phyloP scores from a whole-genome alignment of 2,329 filamentous ascomycete species.

The Pseudogymnoascus destructans region DNA sequence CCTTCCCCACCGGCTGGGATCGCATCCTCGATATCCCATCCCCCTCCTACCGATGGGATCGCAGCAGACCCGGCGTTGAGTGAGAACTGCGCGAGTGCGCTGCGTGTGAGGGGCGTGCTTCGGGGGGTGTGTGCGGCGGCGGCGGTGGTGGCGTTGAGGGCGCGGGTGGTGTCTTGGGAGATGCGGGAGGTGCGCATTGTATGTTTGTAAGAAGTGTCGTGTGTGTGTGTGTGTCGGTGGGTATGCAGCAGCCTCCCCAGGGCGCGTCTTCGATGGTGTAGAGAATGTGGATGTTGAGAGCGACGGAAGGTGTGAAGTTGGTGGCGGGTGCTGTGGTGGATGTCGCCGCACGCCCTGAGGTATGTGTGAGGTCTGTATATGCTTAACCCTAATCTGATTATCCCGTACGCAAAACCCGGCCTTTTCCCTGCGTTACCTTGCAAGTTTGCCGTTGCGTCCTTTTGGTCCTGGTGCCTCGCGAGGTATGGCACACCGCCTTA shows the following conservation, averaged over 20 bases:
- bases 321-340: neutral
- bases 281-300: neutral
- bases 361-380: neutral
- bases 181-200: slow-evolving; percentile 38
- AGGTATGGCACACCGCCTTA: neutral
- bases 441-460: neutral
- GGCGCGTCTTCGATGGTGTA: neutral
- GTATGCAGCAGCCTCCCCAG: neutral
- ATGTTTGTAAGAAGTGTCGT: neutral
- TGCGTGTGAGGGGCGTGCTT: slow-evolving; percentile 36
- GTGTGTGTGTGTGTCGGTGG: neutral
- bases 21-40: slow-evolving; percentile 45
- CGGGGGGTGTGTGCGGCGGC: slow-evolving; percentile 21
- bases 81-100: slow-evolving; percentile 35
- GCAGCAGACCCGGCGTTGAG: slow-evolving; percentile 24
- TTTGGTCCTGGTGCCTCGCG: neutral
- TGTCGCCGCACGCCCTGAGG: neutral
- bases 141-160: slow-evolving; percentile 36
- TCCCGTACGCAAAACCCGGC: neutral
- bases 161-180: slow-evolving; percentile 43
- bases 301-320: neutral
- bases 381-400: neutral
- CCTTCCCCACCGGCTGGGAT: slow-evolving; percentile 18
- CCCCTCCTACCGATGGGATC: slow-evolving; percentile 11
- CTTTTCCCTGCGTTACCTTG: neutral